phyloP scores from a whole-genome alignment of 1,139 yeast genomes.

The Pichia sp. region DNA sequence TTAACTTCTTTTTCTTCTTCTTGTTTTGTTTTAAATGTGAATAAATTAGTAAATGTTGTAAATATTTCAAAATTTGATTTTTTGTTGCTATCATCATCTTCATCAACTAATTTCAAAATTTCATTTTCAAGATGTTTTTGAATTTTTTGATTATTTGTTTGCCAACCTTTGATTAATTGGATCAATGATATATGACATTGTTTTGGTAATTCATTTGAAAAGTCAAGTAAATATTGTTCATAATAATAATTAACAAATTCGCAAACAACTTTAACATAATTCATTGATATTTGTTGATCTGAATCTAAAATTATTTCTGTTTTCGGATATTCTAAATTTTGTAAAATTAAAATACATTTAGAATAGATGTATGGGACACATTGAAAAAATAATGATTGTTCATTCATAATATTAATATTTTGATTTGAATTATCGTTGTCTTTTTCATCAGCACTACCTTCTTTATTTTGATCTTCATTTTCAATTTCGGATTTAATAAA shows the following conservation, averaged over 20 bases:
- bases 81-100: constrained; percentile 19
- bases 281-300: constrained; percentile 18
- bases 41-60: constrained; percentile 53
- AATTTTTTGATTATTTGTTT: constrained; percentile 20
- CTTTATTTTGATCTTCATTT: constrained; percentile 17
- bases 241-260: constrained; percentile 31
- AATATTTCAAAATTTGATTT: constrained; percentile 26
- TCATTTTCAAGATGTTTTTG: constrained; percentile 26
- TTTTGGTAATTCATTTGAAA: constrained; percentile 28
- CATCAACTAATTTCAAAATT: constrained; percentile 28
- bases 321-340: constrained; percentile 25
- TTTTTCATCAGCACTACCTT: constrained; percentile 30
- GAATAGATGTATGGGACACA: constrained; percentile 30
- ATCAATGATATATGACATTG: constrained; percentile 28
- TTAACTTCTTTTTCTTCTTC: constrained; percentile 33
- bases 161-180: constrained; percentile 26
- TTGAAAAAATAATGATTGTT: constrained; percentile 30
- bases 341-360: constrained; percentile 21
- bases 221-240: constrained; percentile 30
- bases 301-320: constrained; percentile 15
- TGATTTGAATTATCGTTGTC: constrained; percentile 28
- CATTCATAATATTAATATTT: constrained; percentile 29
- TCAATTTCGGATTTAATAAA: background rate
- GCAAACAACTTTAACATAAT: constrained; percentile 25
- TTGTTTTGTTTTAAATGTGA: constrained; percentile 34